phyloP scores from a whole-genome alignment of 1,284 basidiomycete genomes.

The Trichosporon ovoides region DNA sequence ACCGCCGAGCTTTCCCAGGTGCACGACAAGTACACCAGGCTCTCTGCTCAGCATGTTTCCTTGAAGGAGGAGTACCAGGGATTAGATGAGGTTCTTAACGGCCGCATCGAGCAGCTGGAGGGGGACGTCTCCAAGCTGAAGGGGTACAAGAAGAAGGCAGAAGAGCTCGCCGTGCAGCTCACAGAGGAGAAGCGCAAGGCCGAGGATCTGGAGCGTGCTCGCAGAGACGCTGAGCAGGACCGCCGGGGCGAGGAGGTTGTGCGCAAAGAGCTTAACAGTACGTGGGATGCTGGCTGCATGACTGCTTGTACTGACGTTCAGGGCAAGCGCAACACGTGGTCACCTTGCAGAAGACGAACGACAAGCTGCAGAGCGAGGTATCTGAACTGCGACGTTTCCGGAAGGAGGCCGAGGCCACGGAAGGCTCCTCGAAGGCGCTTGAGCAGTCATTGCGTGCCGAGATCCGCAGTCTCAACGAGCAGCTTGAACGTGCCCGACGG shows the following conservation, averaged over 20 bases:
- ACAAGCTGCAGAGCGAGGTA: constrained; percentile 35
- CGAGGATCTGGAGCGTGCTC: constrained; percentile 20
- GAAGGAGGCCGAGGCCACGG: constrained; percentile 37
- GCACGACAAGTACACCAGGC: constrained; percentile 20
- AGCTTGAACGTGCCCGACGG: constrained; percentile 38
- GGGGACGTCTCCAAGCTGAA: constrained; percentile 28
- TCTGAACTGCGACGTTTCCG: constrained; percentile 36
- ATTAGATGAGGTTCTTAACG: constrained; percentile 27
- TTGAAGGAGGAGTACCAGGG: constrained; percentile 16
- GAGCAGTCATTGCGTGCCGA: constrained; percentile 37
- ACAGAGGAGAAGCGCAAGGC: constrained; percentile 37
- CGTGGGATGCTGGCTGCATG: constrained; percentile 11
- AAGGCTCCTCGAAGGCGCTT: constrained; percentile 28
- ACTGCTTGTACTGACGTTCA: constrained; percentile 11
- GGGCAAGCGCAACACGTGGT: constrained; percentile 38
- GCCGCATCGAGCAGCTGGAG: constrained; percentile 31
- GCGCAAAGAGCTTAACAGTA: constrained; percentile 39
- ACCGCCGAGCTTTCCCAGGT: constrained; percentile 18
- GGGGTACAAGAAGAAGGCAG: constrained; percentile 35
- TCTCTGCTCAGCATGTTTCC: constrained; percentile 19
- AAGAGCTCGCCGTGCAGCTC: constrained; percentile 37
- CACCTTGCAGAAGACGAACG: constrained; percentile 31
- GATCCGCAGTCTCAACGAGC: constrained; percentile 32
- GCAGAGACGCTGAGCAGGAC: constrained; percentile 22
- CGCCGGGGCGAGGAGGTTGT: constrained; percentile 28